A percentile compares a stretch with the other conserved stretches of the same genome.
Conservation (phyloP, 306 rosid species). For the Rosa rugosa region DNA sequence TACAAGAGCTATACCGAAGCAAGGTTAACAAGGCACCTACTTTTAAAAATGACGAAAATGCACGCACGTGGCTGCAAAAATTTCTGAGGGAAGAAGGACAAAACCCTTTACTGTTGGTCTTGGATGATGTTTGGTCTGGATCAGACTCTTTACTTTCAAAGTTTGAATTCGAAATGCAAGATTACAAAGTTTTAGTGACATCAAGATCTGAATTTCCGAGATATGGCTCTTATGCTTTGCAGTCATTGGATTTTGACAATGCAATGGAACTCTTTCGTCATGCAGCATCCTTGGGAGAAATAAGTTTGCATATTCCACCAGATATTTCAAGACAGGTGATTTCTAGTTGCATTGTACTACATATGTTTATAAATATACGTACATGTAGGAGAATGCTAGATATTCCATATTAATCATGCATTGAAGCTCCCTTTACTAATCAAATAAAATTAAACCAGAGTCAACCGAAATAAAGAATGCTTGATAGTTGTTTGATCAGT, state of each 20-base stretch:
- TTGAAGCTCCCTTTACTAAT: neutral
- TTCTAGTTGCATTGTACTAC: slow-evolving; percentile 20
- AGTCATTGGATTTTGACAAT: slow-evolving; percentile 33
- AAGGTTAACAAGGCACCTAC: slow-evolving; percentile 12
- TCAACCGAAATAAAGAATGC: too few relatives aligned
- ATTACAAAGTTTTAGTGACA: slow-evolving; percentile 36
- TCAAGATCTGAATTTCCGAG: slow-evolving; percentile 25
- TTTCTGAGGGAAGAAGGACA: slow-evolving; percentile 5
- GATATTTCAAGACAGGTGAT: slow-evolving; percentile 43
- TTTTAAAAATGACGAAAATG: slow-evolving; percentile 36
- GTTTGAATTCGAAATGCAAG: slow-evolving; percentile 27
- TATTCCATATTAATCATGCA: neutral
- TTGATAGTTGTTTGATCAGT: neutral
- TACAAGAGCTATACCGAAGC: slow-evolving; percentile 39
- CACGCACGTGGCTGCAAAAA: neutral
- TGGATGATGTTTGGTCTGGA: slow-evolving; percentile 19
- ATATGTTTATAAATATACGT: neutral
- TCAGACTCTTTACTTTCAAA: slow-evolving; percentile 27
- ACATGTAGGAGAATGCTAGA: neutral
- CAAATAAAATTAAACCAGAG: neutral
- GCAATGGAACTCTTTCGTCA: slow-evolving; percentile 36
- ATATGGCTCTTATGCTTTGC: slow-evolving; percentile 24
- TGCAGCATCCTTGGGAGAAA: slow-evolving; percentile 33
- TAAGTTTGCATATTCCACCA: slow-evolving; percentile 15
- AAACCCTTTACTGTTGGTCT: slow-evolving; percentile 12